Evolutionary conservation across 768 basidiomycete genomes (phyloP).

Genomic region (Lanmaoa pseudosensibilis): DNA sequence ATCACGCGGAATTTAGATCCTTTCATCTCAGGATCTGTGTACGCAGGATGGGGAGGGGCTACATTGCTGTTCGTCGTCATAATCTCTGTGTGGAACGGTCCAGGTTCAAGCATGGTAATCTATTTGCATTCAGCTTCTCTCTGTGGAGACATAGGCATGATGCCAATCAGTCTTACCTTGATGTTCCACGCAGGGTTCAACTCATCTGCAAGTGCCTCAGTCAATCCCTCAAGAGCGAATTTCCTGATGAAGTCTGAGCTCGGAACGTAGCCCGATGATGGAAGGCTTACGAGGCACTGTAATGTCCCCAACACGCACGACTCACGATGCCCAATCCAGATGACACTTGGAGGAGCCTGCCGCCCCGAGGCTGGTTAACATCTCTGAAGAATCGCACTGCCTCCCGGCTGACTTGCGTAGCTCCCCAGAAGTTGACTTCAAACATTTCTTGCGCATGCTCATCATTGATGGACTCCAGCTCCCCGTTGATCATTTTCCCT

Average conservation of each 20-base stretch:
- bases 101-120: conserved; percentile 23
- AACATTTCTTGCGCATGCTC: conserved; percentile 36
- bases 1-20: conserved; percentile 8
- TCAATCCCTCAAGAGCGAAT: conserved; percentile 30
- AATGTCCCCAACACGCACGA: conserved; percentile 14
- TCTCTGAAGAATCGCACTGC: conserved; percentile 38
- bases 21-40: conserved; percentile 12
- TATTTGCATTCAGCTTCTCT: neutral
- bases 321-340: conserved; percentile 28
- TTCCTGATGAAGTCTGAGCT: conserved; percentile 5
- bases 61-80: neutral
- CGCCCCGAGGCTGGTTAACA: conserved; percentile 35
- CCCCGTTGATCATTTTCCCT: conserved; percentile 26
- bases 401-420: conserved; percentile 29
- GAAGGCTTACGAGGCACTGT: conserved; percentile 27
- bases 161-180: conserved; percentile 9
- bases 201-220: conserved; percentile 19
- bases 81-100: conserved; percentile 15
- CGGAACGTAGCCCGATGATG: neutral
- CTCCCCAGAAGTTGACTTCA: conserved; percentile 39
- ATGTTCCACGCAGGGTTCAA: conserved; percentile 20
- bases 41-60: conserved; percentile 16
- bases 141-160: neutral
- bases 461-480: conserved; percentile 37
- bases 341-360: conserved; percentile 36